These are phyloP conservation scores for Ophioceras dolichostomum DNA, from an alignment of 2,329 filamentous ascomycete genomes.

Conservation along the genomic window DNA sequence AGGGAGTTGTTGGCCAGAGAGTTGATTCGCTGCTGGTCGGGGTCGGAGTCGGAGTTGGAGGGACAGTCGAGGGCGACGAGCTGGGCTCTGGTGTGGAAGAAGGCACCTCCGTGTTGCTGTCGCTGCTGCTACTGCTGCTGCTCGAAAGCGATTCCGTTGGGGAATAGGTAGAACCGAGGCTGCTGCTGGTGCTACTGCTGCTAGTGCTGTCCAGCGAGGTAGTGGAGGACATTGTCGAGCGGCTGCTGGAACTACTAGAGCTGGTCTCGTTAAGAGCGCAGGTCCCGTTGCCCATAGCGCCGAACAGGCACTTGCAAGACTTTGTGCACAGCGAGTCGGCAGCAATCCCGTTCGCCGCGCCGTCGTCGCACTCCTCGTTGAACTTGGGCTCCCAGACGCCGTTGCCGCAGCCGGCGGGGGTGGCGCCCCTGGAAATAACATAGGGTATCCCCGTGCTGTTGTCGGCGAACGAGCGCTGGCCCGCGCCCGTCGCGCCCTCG, in stretches of 20 bases:
- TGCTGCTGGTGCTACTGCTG: background rate
- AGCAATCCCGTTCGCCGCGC: slow-evolving; percentile 16
- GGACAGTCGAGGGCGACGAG: too few species aligned
- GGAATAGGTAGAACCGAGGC: background rate
- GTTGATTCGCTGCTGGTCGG: too few species aligned
- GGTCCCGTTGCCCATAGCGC: slow-evolving; percentile 9
- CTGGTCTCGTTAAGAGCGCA: background rate
- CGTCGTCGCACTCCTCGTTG: slow-evolving; percentile 28
- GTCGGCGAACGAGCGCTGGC: slow-evolving; percentile 21
- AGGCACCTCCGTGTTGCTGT: too few species aligned
- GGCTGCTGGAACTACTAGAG: background rate
- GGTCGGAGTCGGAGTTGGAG: too few species aligned
- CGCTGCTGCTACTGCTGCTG: too few species aligned
- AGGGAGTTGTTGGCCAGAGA: too few species aligned
- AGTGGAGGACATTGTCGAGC: background rate
- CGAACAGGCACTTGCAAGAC: slow-evolving; percentile 23
- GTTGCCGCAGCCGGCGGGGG: slow-evolving; percentile 26
- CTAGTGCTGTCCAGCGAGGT: background rate
- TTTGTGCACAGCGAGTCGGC: slow-evolving; percentile 21
- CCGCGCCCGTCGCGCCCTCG: slow-evolving; percentile 19
- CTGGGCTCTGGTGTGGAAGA: too few species aligned
- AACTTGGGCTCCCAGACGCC: slow-evolving; percentile 18
- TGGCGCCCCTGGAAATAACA: slow-evolving; percentile 27
- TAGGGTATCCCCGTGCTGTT: slow-evolving; percentile 25
- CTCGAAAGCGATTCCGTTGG: background rate